Evolutionary conservation across 1,139 yeast genomes (phyloP).

Genomic region (Yamadazyma diospyri): DNA sequence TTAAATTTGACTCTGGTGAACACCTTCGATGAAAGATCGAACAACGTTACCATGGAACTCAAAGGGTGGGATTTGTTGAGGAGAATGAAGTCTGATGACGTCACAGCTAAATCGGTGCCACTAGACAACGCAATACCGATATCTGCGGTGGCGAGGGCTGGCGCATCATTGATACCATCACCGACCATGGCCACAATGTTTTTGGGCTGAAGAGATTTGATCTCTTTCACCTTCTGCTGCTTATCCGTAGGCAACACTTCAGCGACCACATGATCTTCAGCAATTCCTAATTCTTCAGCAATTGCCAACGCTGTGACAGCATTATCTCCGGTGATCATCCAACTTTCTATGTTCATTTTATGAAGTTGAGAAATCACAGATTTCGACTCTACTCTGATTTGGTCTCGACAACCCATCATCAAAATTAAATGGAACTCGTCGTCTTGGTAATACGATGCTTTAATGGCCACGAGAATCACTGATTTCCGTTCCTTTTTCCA

Average conservation of each 20-base stretch:
- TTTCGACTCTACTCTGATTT: constrained; percentile 59
- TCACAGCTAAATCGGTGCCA: constrained; percentile 58
- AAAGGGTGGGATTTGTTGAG: constrained; percentile 46
- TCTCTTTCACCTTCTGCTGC: constrained; percentile 53
- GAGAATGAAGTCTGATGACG: constrained; percentile 55
- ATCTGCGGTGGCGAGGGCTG: constrained; percentile 57
- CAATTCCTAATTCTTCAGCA: constrained; percentile 61
- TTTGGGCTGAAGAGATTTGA: constrained; percentile 37
- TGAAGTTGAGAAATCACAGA: constrained; percentile 48
- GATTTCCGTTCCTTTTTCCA: constrained; percentile 71
- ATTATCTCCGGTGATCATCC: constrained; percentile 77
- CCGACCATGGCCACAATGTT: constrained; percentile 58
- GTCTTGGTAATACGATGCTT: constrained; percentile 25
- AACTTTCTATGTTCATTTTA: constrained; percentile 49
- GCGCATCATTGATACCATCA: constrained; percentile 64
- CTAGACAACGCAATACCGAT: constrained; percentile 58
- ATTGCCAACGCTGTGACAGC: constrained; percentile 63
- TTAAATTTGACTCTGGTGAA: constrained; percentile 54
- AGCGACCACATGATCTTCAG: constrained; percentile 53
- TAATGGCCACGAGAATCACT: constrained; percentile 52
- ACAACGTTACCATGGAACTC: constrained; percentile 44
- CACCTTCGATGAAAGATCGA: constrained; percentile 44
- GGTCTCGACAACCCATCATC: constrained; percentile 61
- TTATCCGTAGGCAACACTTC: constrained; percentile 75
- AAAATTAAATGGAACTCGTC: constrained; percentile 37